These are phyloP conservation scores for Helicosporidium sp. DNA, from an alignment of 139 green algal species.

Conservation along the genomic window DNA sequence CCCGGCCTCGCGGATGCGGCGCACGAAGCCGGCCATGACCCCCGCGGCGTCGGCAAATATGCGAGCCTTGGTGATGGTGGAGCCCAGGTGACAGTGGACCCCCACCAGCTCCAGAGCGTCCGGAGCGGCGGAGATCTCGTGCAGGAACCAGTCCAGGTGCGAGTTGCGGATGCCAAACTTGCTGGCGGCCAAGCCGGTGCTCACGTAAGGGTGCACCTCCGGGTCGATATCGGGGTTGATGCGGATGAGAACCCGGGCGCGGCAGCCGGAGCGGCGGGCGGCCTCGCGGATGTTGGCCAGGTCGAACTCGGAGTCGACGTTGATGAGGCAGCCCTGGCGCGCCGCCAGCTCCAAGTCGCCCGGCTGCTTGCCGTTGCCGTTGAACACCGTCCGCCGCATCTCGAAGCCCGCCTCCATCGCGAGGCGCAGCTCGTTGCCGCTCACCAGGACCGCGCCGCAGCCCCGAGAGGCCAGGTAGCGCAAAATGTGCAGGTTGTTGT, in stretches of 20 bases:
- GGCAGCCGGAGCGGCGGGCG: slow-evolving; percentile 25
- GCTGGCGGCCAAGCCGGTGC: slow-evolving; percentile 75
- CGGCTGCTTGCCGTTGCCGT: slow-evolving; percentile 91
- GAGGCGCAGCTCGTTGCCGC: slow-evolving; percentile 80
- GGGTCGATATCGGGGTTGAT: slow-evolving; percentile 98
- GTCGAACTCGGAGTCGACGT: slow-evolving; percentile 94
- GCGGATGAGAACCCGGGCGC: slow-evolving; percentile 58
- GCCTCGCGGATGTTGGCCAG: slow-evolving; percentile 51
- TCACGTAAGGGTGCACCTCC: slow-evolving; percentile 84
- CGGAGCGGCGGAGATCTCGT: slow-evolving; percentile 48
- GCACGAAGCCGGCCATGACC: slow-evolving; percentile 84
- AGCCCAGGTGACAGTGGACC: slow-evolving; percentile 85
- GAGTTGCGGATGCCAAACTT: slow-evolving; percentile 98
- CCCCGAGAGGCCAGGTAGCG: slow-evolving; percentile 33
- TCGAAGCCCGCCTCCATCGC: slow-evolving; percentile 76
- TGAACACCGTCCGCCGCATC: slow-evolving; percentile 42
- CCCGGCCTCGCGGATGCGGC: slow-evolving; percentile 68
- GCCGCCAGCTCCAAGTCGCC: slow-evolving; percentile 76
- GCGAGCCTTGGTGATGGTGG: slow-evolving; percentile 91
- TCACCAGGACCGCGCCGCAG: slow-evolving; percentile 80
- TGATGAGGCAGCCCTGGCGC: slow-evolving; percentile 68
- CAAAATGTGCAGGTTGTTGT: slow-evolving; percentile 93
- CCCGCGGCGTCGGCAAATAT: slow-evolving; percentile 82
- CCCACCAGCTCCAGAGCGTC: slow-evolving; percentile 68
- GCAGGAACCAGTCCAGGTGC: slow-evolving; percentile 53